Evolutionary conservation across 2,329 filamentous ascomycete genomes (phyloP).

Genomic region (Ramularia collo-cygni): DNA sequence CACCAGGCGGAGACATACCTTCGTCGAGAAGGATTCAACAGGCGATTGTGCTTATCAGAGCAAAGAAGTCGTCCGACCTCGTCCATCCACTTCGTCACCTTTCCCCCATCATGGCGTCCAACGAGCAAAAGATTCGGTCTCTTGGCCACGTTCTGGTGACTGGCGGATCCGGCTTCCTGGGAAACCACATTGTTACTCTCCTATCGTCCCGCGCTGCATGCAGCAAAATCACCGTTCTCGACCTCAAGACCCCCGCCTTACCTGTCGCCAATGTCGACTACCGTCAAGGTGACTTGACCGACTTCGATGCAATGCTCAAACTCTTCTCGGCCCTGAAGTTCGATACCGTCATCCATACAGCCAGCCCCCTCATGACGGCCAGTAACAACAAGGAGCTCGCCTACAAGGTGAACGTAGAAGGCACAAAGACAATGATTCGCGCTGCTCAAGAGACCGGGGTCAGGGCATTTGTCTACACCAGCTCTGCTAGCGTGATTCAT

Average conservation of each 20-base stretch:
- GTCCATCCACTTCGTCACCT: too few relatives aligned
- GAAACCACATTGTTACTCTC: conserved; percentile 44
- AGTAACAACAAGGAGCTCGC: conserved; percentile 35
- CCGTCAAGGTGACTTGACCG: conserved; percentile 45
- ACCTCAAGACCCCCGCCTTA: conserved; percentile 38
- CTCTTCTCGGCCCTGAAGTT: conserved; percentile 40
- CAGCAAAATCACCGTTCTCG: conserved; percentile 41
- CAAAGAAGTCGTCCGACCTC: too few relatives aligned
- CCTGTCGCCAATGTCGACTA: conserved; percentile 40
- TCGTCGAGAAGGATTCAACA: too few relatives aligned
- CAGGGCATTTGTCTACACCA: conserved; percentile 49
- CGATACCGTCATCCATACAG: conserved; percentile 45
- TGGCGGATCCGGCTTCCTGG: conserved; percentile 47
- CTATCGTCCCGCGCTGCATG: conserved; percentile 37
- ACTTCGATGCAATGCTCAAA: conserved; percentile 34
- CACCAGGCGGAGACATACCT: too few relatives aligned
- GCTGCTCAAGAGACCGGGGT: conserved; percentile 43
- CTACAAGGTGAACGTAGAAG: conserved; percentile 46
- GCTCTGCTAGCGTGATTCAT: conserved; percentile 44
- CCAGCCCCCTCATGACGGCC: conserved; percentile 36
- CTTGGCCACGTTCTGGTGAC: conserved; percentile 44
- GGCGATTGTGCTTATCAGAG: too few relatives aligned
- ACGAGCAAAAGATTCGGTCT: conserved; percentile 21
- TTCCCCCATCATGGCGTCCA: conserved; percentile 4
- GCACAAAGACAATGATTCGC: conserved; percentile 43